Percentiles rank a stretch among this genome's conserved stretches.
Evolutionary conservation across 2,329 filamentous ascomycete species (phyloP).

Genomic region (Diaporthe capsici): DNA sequence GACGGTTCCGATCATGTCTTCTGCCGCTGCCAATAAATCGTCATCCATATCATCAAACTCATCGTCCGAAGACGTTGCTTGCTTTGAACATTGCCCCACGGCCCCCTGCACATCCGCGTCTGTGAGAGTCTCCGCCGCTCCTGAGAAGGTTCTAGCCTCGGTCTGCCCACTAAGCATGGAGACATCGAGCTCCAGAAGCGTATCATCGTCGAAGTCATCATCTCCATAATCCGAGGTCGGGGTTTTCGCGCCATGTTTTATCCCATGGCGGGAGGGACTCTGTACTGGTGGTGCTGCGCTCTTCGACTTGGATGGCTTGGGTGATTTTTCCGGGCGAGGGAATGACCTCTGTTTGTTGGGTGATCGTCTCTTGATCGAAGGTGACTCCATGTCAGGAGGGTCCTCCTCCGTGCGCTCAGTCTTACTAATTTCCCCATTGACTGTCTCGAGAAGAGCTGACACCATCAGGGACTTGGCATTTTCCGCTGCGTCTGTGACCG

Average conservation of each 20-base stretch:
- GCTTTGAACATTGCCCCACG: not conserved
- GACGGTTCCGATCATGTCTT: conserved; percentile 55
- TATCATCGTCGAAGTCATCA: conserved; percentile 72
- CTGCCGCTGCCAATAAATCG: conserved; percentile 67
- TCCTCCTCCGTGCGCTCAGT: conserved; percentile 52
- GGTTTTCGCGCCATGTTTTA: not conserved
- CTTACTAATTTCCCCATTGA: conserved; percentile 67
- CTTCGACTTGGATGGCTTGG: conserved; percentile 38
- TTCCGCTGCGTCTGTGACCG: conserved; percentile 49
- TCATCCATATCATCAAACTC: conserved; percentile 79
- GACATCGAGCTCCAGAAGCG: conserved; percentile 68
- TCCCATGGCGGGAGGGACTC: not conserved
- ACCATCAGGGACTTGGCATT: conserved; percentile 69
- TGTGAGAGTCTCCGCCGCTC: conserved; percentile 24
- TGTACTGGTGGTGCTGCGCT: not conserved
- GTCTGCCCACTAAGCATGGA: conserved; percentile 52
- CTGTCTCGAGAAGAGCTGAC: conserved; percentile 76
- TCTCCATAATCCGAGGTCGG: conserved; percentile 66
- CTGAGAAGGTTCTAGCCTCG: conserved; percentile 17
- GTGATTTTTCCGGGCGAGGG: not conserved
- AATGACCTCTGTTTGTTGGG: conserved; percentile 35
- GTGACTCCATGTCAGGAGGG: conserved; percentile 55
- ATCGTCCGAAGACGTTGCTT: conserved; percentile 56
- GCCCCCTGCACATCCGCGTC: not conserved
- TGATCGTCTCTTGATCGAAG: conserved; percentile 57